phyloP scores from a whole-genome alignment of 208 protist species.

The Wallacemonas sp. region DNA sequence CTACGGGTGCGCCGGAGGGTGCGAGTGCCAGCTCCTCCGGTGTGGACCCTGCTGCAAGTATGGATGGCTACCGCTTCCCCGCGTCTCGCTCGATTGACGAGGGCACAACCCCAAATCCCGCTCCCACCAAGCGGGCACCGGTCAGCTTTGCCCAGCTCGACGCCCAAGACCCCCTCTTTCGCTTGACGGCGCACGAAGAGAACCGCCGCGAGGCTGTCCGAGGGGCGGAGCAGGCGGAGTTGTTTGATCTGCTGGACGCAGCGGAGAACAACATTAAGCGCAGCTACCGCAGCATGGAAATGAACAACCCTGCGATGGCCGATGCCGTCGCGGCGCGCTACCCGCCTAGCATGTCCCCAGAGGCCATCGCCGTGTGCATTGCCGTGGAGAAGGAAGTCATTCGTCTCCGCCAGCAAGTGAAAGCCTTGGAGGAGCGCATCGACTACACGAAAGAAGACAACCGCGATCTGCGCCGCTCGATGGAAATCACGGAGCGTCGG shows the following conservation, averaged over 20 bases:
- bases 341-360: constrained; percentile 8
- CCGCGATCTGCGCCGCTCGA: constrained; percentile 8
- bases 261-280: not conserved
- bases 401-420: constrained; percentile 8
- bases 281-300: constrained; percentile 2
- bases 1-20: not conserved
- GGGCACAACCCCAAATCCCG: not conserved
- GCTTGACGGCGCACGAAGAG: not conserved
- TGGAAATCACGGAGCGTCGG: constrained; percentile 10
- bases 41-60: not conserved
- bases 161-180: constrained; percentile 2
- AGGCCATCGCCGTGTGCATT: constrained; percentile 13
- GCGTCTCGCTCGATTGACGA: not conserved
- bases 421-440: not conserved
- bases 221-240: constrained; percentile 9
- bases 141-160: not conserved
- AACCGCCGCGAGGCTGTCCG: not conserved
- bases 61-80: constrained; percentile 3
- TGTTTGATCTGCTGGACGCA: not conserved
- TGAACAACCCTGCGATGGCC: not conserved
- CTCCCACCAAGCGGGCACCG: not conserved
- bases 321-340: constrained; percentile 14
- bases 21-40: not conserved
- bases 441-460: constrained; percentile 12
- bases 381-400: constrained; percentile 16